These are phyloP conservation scores for Daldinia bambusicola DNA, from an alignment of 495 filamentous ascomycete species.

Conservation along the genomic window DNA sequence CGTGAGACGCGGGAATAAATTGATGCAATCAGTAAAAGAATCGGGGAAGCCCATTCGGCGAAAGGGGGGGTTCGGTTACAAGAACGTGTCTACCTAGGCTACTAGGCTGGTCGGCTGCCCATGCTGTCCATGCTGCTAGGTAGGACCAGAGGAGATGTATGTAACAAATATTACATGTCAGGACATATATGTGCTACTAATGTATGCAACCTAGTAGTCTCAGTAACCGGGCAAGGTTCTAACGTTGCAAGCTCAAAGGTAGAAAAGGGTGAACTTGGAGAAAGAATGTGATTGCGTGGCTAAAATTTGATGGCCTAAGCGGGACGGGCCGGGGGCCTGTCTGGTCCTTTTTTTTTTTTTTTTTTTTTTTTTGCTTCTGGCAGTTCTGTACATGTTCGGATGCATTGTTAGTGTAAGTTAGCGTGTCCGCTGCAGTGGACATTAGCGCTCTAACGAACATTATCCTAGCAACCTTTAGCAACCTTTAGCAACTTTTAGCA, in stretches of 20 bases:
- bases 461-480: no score
- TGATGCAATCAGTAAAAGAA: conserved; percentile 19
- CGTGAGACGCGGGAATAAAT: conserved; percentile 31
- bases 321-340: conserved; percentile 31
- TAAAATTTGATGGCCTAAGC: conserved; percentile 33
- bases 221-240: neutral
- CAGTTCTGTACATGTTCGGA: neutral
- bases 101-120: no score
- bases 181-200: neutral
- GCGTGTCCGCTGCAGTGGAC: neutral
- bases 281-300: conserved; percentile 42
- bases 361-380: neutral
- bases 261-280: neutral
- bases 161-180: conserved; percentile 1
- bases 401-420: conserved; percentile 30
- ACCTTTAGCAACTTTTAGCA: no score
- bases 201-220: neutral
- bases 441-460: conserved; percentile 18
- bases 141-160: no score
- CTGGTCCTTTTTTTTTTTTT: neutral
- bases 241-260: neutral
- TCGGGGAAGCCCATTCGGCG: conserved; percentile 34
- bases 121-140: no score
- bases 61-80: conserved; percentile 21
- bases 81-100: neutral